A percentile compares a stretch with the other conserved stretches of the same genome.
These are phyloP conservation scores for Megacollybia marginata DNA, from an alignment of 768 basidiomycete species.

Conservation along the genomic window DNA sequence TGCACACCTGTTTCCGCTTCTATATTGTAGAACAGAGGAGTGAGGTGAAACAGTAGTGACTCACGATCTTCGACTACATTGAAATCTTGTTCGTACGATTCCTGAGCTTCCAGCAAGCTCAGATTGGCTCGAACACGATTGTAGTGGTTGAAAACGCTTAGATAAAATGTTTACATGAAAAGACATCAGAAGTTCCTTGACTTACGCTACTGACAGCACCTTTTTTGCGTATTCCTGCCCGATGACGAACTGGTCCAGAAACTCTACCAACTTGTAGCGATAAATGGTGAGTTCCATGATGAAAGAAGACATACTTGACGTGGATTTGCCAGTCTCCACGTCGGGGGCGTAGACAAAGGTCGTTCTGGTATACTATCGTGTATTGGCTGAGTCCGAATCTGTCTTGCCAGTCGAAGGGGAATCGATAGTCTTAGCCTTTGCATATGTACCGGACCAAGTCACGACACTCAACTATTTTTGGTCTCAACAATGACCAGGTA, in stretches of 20 bases:
- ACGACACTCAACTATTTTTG: too few relatives aligned
- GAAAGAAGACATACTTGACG: constrained; percentile 34
- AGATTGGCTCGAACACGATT: constrained; percentile 77
- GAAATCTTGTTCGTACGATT: constrained; percentile 6
- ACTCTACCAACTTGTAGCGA: constrained; percentile 59
- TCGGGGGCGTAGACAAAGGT: too few relatives aligned
- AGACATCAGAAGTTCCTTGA: constrained; percentile 7
- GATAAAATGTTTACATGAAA: too few relatives aligned
- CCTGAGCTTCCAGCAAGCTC: constrained; percentile 35
- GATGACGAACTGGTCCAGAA: constrained; percentile 83
- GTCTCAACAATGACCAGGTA: too few relatives aligned
- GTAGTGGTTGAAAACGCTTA: constrained; percentile 91
- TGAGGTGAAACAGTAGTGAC: too few relatives aligned
- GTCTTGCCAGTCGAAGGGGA: too few relatives aligned
- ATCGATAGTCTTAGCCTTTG: too few relatives aligned
- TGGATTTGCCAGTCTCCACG: constrained; percentile 41
- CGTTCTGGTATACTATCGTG: too few relatives aligned
- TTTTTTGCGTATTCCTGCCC: constrained; percentile 94
- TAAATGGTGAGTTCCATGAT: background rate
- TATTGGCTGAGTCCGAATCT: too few relatives aligned
- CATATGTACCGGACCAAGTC: too few relatives aligned
- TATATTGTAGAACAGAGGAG: background rate
- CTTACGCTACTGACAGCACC: constrained; percentile 88
- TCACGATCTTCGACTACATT: background rate
- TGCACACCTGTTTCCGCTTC: constrained; percentile 35